Evolutionary conservation across 495 filamentous ascomycete genomes (phyloP), one percentile per base, ranked within the genome.

Genomic region (Talaromyces liani): DNA sequence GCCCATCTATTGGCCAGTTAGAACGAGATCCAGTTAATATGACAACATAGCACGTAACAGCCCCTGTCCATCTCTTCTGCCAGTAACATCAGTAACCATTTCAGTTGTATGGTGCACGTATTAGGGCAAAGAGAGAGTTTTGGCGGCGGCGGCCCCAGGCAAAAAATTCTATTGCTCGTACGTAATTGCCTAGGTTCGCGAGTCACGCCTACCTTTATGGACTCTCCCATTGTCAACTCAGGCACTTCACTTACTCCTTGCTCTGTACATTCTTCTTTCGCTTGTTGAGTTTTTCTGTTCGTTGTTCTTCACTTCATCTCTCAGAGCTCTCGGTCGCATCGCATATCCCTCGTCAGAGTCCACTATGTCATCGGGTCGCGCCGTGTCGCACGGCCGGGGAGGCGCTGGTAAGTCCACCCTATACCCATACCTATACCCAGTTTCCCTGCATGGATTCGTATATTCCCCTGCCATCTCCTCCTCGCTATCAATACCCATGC

Each of bases 381-480:
- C 73, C 41, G 72, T 83, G 47, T 84, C 81, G 4, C 76, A 84
- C 65, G 82, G 82, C 66, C 81, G 82, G 56, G 82, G 82, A 63
- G 82, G 82, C 60, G 82, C 81, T 67, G 82, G 82, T 84, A 74
- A 66, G 71, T 29, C 29, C 14, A 59, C 53, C 61, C 27, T 45
- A 24, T 41, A 25, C 63, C 20, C 33, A 57, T 64, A 41, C 31
- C 16, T 27, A 27, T 45, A 16, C 22, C 12, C 25, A 16, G 33
- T 29, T 33, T 29, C 25, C 36, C 61, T 18, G 27, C 24, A n/a
- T 36, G 45, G 20, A n/a, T 34, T 49, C 14, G 25, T 12, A 36
- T 36, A 36, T 25, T 34, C 31, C 60, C 22, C 29, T 22, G n/a
- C 18, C 2, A 10, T 20, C 8, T 31, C 20, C 16, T 16, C 29